Conservation (phyloP, 352 stramenopile species). For the Bremia lactucae region DNA sequence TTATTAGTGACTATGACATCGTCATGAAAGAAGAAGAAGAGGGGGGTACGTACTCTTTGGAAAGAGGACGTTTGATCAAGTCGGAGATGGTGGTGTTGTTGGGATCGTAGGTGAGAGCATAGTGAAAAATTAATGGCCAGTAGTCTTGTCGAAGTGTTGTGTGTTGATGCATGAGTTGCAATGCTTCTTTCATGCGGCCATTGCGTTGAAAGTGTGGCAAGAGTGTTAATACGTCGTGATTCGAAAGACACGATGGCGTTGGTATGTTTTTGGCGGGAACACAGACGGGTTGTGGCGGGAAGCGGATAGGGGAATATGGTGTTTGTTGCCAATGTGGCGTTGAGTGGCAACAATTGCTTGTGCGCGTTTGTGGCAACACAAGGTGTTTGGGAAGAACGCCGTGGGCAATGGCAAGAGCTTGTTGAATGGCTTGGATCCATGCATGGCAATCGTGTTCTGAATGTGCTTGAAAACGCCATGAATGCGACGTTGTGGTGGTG, state of each 20-base stretch:
- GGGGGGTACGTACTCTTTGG: slow-evolving; percentile 36
- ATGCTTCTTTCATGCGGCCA: slow-evolving; percentile 59
- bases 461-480: slow-evolving; percentile 54
- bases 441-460: slow-evolving; percentile 33
- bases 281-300: no score
- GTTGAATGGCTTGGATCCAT: slow-evolving; percentile 56
- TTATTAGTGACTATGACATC: background rate
- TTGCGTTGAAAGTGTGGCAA: slow-evolving; percentile 48
- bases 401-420: slow-evolving; percentile 58
- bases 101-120: no score
- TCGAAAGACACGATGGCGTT: no score
- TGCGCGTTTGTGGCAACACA: slow-evolving; percentile 49
- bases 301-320: no score
- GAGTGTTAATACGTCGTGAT: slow-evolving; percentile 45
- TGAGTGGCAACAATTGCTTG: slow-evolving; percentile 37
- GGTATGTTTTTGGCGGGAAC: no score
- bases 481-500: slow-evolving; percentile 39
- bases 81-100: no score
- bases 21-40: background rate
- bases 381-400: slow-evolving; percentile 46
- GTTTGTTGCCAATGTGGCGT: slow-evolving; percentile 13
- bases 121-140: slow-evolving; percentile 59
- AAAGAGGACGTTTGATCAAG: slow-evolving; percentile 18
- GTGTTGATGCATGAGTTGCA: slow-evolving; percentile 60
- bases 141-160: slow-evolving; percentile 36